Base-by-base conservation (phyloP, 225 moss, liverwort and hornwort species). In the Neckera pumila region DNA sequence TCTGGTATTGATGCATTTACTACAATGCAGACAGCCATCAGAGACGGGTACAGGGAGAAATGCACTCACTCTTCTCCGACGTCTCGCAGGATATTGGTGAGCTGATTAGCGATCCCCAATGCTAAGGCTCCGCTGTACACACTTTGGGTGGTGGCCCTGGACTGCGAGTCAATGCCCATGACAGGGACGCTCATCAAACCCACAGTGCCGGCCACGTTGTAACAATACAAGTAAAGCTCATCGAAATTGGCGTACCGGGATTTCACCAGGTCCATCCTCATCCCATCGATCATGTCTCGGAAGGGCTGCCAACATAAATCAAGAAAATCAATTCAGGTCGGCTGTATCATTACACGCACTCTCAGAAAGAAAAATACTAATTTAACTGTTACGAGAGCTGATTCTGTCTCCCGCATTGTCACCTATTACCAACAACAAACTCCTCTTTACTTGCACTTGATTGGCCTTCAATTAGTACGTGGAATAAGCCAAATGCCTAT, bases 101-200 rank as follows among this genome's bases (percentile, higher is more conserved):
- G 95, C 92, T 98, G 98, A 65, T 98, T 98, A 1, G 98, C 98
- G 43, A 98, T 95, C 25, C 98, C 98, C 63, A 98, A 65, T 4
- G 98, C 97, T 62, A 98, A 88, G 19, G 97, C 97, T 12, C 95
- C 96, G 75, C 85, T 95, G 88, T 98, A 98, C 25, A 98, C 97
- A 76, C 93, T 97, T 81, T 97, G 95, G 0, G 95, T 97, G 9
- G 97, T 93, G 65, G 97, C 98, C 79, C 93, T 95, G 1, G 98
- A 98, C n/a, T 87, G 80, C 5, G 90, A 83, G 42, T 93, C 95
- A 40, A 98, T 98, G 61, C 98, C 97, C 98, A 98, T 98, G 25
- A 98, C 87, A 20, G 98, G 98, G 14, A 98, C 98, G 84, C 97
- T 98, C 98, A 98, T 98, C 89, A 98, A 89, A 22, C 98, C 98